phyloP scores from a whole-genome alignment of 2,329 filamentous ascomycete genomes.

The Aspergillus puulaauensis region DNA sequence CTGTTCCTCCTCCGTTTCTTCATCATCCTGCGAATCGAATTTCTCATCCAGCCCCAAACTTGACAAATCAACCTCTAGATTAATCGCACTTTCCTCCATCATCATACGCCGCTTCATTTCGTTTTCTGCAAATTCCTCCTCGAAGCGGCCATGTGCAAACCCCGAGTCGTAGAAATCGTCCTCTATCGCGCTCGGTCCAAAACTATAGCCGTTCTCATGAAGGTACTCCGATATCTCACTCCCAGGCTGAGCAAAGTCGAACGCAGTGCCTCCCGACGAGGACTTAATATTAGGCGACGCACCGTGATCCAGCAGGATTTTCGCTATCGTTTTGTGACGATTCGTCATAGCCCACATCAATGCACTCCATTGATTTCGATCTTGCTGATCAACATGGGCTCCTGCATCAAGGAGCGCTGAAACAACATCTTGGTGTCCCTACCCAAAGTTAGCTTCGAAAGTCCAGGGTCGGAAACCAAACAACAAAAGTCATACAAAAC shows the following conservation, averaged over 20 bases:
- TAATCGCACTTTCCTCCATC: constrained; percentile 99
- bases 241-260: constrained; percentile 92
- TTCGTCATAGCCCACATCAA: constrained; percentile 99
- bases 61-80: constrained; percentile 92
- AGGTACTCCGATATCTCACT: constrained; percentile 97
- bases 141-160: constrained; percentile 88
- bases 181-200: constrained; percentile 36
- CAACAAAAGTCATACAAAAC: constrained; percentile 67
- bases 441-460: constrained; percentile 1
- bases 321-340: constrained; percentile 91
- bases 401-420: constrained; percentile 79
- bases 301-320: constrained; percentile 85
- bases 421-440: constrained; percentile 89
- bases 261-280: constrained; percentile 86
- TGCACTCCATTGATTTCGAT: constrained; percentile 95
- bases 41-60: constrained; percentile 96
- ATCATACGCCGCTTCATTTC: constrained; percentile 87
- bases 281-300: constrained; percentile 96
- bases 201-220: constrained; percentile 85
- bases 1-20: constrained; percentile 82
- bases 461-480: background rate
- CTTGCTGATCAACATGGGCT: constrained; percentile 86
- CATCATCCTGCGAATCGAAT: constrained; percentile 79
- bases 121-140: constrained; percentile 95
- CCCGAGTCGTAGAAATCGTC: constrained; percentile 95